Evolutionary conservation across 805 yeast genomes (phyloP).

Genomic region (Yarrowia osloensis): DNA sequence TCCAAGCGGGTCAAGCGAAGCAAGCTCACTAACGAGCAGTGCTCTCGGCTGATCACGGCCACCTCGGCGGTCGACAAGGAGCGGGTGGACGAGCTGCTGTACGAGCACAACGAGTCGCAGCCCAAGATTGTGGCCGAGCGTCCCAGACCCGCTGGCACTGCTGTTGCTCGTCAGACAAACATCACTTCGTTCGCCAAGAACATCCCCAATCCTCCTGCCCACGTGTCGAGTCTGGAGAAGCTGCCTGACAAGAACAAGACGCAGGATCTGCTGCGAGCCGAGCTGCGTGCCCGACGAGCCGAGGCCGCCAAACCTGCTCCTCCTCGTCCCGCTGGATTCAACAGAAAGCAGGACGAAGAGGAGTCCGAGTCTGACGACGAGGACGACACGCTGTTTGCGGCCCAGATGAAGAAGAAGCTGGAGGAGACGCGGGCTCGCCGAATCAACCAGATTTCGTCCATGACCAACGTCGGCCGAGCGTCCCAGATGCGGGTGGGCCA

Average conservation of each 20-base stretch:
- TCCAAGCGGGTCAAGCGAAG: conserved; percentile 13
- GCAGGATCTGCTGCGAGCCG: conserved; percentile 31
- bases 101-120: conserved; percentile 8
- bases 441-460: conserved; percentile 30
- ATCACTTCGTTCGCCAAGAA: conserved; percentile 36
- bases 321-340: conserved; percentile 53
- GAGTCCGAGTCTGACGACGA: conserved; percentile 37
- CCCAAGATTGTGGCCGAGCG: conserved; percentile 6
- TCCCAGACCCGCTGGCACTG: background rate
- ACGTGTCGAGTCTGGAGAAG: conserved; percentile 22
- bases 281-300: conserved; percentile 16
- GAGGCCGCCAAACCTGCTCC: conserved; percentile 45
- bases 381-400: conserved; percentile 45
- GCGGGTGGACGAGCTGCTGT: conserved; percentile 18
- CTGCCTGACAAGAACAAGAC: conserved; percentile 36
- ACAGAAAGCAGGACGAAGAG: conserved; percentile 35
- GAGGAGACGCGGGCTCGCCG: conserved; percentile 31
- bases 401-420: conserved; percentile 40
- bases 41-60: conserved; percentile 14
- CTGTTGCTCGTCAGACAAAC: conserved; percentile 25
- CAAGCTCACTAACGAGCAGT: conserved; percentile 26
- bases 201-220: conserved; percentile 32
- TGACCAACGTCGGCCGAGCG: conserved; percentile 15
- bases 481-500: conserved; percentile 31
- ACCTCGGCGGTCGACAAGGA: conserved; percentile 1